Conservation (phyloP, 73 alveolate species). For the Paraurostyla sp. region DNA sequence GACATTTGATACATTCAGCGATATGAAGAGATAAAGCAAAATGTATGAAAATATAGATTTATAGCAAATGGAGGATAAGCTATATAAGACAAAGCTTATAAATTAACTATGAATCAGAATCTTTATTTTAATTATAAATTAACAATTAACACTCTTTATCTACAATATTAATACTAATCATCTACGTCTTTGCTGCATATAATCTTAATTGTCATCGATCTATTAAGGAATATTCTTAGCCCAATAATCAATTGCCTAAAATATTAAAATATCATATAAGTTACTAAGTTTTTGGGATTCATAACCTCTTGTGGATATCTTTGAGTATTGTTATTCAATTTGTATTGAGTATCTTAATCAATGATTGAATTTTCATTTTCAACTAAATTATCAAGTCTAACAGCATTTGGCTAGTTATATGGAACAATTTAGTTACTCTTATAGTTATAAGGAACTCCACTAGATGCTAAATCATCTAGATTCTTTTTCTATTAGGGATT, state of each 20-base stretch:
- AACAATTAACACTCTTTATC: too few relatives aligned
- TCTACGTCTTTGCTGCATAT: neutral
- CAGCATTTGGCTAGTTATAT: neutral
- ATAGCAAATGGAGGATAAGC: neutral
- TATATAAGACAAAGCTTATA: neutral
- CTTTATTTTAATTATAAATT: too few relatives aligned
- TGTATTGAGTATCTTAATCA: constrained; percentile 29
- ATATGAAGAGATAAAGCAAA: neutral
- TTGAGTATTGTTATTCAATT: neutral
- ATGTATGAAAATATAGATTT: neutral
- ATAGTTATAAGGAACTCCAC: constrained; percentile 35
- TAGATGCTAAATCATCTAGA: constrained; percentile 21
- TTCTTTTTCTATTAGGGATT: neutral
- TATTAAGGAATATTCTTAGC: constrained; percentile 11
- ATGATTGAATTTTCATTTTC: neutral
- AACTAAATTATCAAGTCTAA: constrained; percentile 11
- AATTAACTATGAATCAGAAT: constrained; percentile 10
- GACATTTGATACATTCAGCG: neutral
- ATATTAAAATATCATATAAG: neutral
- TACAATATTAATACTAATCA: neutral
- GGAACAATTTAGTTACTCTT: constrained; percentile 7
- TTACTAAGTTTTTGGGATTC: neutral
- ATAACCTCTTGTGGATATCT: neutral
- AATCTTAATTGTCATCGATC: neutral
- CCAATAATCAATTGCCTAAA: constrained; percentile 10